Conservation (phyloP, 2,329 filamentous ascomycete genomes). For the Xylariales sp. region DNA sequence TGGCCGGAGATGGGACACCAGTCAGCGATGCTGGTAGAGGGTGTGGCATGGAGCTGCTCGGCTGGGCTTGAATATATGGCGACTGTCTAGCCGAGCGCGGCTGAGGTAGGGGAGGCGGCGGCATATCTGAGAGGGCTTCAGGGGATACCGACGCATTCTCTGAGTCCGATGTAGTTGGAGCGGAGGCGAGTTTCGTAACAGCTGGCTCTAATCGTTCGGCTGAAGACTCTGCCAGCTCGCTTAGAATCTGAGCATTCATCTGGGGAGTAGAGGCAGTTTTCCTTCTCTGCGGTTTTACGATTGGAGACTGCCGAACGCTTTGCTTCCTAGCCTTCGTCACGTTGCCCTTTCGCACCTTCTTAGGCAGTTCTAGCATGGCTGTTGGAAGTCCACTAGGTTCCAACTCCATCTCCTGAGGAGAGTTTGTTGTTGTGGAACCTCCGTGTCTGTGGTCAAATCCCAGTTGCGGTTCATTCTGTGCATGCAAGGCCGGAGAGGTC, state of each 20-base stretch:
- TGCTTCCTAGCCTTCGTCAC: conserved; percentile 49
- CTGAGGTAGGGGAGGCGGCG: conserved; percentile 62
- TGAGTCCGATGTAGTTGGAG: conserved; percentile 41
- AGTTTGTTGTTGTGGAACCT: conserved; percentile 40
- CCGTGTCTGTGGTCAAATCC: conserved; percentile 40
- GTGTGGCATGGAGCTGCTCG: conserved; percentile 19
- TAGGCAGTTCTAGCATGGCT: conserved; percentile 43
- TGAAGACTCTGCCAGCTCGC: conserved; percentile 41
- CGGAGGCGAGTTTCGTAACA: conserved; percentile 22
- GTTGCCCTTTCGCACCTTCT: conserved; percentile 49
- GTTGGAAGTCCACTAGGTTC: conserved; percentile 34
- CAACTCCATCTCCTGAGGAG: conserved; percentile 54
- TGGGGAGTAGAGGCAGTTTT: conserved; percentile 49
- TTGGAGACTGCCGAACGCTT: conserved; percentile 65
- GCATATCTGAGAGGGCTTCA: conserved; percentile 61
- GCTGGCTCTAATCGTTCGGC: conserved; percentile 28
- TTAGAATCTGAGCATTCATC: conserved; percentile 51
- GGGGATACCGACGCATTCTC: conserved; percentile 63
- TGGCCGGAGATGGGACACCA: conserved; percentile 62
- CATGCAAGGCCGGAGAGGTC: conserved; percentile 74
- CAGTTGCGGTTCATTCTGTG: conserved; percentile 54
- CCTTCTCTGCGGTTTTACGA: conserved; percentile 61
- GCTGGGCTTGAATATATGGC: conserved; percentile 60
- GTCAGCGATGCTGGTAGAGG: conserved; percentile 20
- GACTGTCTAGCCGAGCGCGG: conserved; percentile 62